phyloP scores from a whole-genome alignment of 257 asterid species.

The Scutellaria barbata region DNA sequence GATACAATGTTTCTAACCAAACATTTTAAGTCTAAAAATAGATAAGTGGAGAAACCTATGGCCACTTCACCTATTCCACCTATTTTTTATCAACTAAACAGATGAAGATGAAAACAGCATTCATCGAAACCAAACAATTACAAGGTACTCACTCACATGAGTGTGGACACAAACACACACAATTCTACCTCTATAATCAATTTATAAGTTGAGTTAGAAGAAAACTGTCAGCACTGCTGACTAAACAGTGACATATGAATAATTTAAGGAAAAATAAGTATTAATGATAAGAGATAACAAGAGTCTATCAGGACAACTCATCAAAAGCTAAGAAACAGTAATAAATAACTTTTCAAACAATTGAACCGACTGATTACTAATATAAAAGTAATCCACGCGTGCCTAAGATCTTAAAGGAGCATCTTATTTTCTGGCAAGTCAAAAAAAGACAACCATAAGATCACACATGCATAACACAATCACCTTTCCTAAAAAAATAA shows the following conservation, averaged over 20 bases:
- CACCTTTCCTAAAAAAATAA: not conserved
- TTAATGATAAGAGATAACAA: constrained; percentile 10
- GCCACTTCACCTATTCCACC: constrained; percentile 37
- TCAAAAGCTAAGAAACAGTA: constrained; percentile 22
- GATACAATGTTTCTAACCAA: constrained; percentile 41
- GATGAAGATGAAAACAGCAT: not conserved
- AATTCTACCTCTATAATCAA: constrained; percentile 10
- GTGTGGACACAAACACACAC: not conserved
- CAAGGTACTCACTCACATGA: not conserved
- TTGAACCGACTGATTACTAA: constrained; percentile 13
- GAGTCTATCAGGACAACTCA: constrained; percentile 17
- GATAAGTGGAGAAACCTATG: constrained; percentile 14
- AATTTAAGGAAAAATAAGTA: not conserved
- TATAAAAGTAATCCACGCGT: constrained; percentile 20
- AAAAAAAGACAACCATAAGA: constrained; percentile 36
- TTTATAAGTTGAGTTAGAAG: constrained; percentile 6
- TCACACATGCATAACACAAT: constrained; percentile 32
- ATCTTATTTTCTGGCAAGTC: constrained; percentile 42
- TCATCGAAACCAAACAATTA: constrained; percentile 11
- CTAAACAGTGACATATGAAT: constrained; percentile 12
- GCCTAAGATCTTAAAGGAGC: constrained; percentile 22
- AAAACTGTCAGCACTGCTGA: not conserved
- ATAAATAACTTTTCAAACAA: constrained; percentile 10
- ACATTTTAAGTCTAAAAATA: constrained; percentile 32
- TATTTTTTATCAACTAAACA: constrained; percentile 31